phyloP scores from a whole-genome alignment of 2,329 filamentous ascomycete genomes.

The Epichloe bromicola region DNA sequence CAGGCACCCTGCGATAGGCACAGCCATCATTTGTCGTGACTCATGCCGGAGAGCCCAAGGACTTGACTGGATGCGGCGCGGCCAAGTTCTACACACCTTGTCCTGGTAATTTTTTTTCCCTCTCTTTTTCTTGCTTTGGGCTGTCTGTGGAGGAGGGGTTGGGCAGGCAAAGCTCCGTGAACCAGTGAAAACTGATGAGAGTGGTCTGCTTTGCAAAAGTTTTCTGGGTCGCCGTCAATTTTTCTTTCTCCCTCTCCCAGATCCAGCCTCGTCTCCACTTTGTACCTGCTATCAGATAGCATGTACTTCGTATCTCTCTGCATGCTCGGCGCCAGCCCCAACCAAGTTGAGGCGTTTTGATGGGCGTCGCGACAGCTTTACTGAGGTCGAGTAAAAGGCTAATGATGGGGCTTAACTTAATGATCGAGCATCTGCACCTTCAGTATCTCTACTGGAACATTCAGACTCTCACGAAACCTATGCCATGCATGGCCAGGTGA shows the following conservation, averaged over 20 bases:
- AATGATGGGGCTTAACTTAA: not conserved
- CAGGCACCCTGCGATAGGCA: no score
- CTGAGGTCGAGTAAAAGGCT: not conserved
- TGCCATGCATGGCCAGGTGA: not conserved
- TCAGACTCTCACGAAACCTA: not conserved
- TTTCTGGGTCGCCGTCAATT: slow-evolving; percentile 13
- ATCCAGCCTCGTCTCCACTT: slow-evolving; percentile 4
- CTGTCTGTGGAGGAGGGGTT: slow-evolving; percentile 13
- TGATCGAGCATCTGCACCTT: no score
- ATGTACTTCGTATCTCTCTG: slow-evolving; percentile 18
- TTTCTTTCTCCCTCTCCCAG: slow-evolving; percentile 9
- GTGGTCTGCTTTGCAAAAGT: slow-evolving; percentile 6
- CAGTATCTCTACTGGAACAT: not conserved
- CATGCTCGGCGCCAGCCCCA: no score
- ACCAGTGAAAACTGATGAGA: not conserved
- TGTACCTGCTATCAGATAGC: slow-evolving; percentile 16
- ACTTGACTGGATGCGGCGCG: not conserved
- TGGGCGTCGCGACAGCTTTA: no score
- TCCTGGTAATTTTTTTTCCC: not conserved
- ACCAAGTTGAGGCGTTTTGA: not conserved
- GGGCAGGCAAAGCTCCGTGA: slow-evolving; percentile 12
- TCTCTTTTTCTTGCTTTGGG: slow-evolving; percentile 9
- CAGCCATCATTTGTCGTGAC: not conserved
- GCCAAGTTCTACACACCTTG: not conserved
- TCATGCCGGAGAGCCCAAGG: not conserved